Evolutionary conservation across 1,284 basidiomycete genomes (phyloP), one percentile per base, ranked within the genome.

Genomic region (Singerocomus inundabilis): DNA sequence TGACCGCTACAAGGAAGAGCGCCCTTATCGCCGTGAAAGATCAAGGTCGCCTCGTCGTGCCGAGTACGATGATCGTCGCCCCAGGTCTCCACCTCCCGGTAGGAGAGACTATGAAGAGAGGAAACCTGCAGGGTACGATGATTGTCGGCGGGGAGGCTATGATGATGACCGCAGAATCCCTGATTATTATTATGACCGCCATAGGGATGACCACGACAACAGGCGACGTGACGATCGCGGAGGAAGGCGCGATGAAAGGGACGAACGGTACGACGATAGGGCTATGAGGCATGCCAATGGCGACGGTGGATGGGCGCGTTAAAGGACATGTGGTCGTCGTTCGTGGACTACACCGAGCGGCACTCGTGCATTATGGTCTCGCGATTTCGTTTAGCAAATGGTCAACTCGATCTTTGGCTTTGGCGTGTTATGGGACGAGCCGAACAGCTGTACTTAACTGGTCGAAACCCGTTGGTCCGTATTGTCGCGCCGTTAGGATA

Each of bases 91-190:
- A 61, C 85, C 85, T 67, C 77, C 81, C 47, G 58, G 61, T 16
- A 78, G 75, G 75, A 84, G 82, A 78, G 84, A 88, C 62, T 70
- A 72, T 71, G 85, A 88, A 74, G 87, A 89, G 70, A 82, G 75
- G 78, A 85, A 83, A 78, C 79, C 84, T 82, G 81, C 83, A 84
- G 86, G 85, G 83, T 88, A 86, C 81, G 86, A 88, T 81, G 82
- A 85, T 77, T 75, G 80, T 68, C 81, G 85, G 70, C 81, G 85
- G 72, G 83, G 84, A 68, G 81, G 79, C 67, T 71, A 74, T 65
- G 77, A 81, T 81, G 82, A 85, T 84, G 81, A 84, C 71, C 81
- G 81, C 72, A 80, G 79, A 80, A 77, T 72, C 69, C 82, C 83
- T 84, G 83, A 88, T 78, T 79, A 77, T 70, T 75, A 75, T 82